phyloP scores from a whole-genome alignment of 2,329 filamentous ascomycete species.

The Colletotrichum tanaceti region DNA sequence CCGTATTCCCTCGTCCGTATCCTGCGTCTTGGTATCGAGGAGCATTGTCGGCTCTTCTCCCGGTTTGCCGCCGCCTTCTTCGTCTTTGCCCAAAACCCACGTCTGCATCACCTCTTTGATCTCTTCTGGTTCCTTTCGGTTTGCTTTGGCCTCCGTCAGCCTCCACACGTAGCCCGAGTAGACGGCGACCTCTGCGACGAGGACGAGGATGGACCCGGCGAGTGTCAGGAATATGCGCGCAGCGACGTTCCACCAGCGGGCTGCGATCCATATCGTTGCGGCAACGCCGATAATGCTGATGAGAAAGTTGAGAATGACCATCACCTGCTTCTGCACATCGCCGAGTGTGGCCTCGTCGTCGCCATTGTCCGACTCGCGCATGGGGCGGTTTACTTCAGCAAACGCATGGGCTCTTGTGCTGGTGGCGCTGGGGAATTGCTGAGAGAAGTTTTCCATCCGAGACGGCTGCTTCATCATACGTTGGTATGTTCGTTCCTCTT shows the following conservation, averaged over 20 bases:
- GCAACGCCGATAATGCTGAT: constrained; percentile 85
- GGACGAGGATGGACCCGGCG: constrained; percentile 75
- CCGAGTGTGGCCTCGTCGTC: constrained; percentile 75
- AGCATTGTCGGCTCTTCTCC: constrained; percentile 4
- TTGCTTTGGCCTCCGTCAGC: constrained; percentile 74
- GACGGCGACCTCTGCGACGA: constrained; percentile 80
- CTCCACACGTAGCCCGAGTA: constrained; percentile 81
- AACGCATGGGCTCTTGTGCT: constrained; percentile 64
- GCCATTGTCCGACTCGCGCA: constrained; percentile 59
- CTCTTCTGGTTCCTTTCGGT: constrained; percentile 70
- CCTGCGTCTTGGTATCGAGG: constrained; percentile 22
- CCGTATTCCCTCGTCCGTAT: constrained; percentile 34
- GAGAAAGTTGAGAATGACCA: constrained; percentile 89
- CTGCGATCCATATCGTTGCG: constrained; percentile 81
- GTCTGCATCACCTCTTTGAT: constrained; percentile 76
- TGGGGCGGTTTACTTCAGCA: constrained; percentile 64
- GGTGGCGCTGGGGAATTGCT: constrained; percentile 66
- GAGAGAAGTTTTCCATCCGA: constrained; percentile 67
- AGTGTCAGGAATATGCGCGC: constrained; percentile 77
- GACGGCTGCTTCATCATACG: constrained; percentile 77
- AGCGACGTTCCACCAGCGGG: constrained; percentile 79
- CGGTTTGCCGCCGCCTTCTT: constrained; percentile 44
- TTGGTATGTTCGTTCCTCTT: constrained; percentile 85
- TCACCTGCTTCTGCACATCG: constrained; percentile 83
- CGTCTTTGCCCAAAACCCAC: constrained; percentile 70